phyloP scores from a whole-genome alignment of 495 filamentous ascomycete genomes.

The Penicillium lividum region DNA sequence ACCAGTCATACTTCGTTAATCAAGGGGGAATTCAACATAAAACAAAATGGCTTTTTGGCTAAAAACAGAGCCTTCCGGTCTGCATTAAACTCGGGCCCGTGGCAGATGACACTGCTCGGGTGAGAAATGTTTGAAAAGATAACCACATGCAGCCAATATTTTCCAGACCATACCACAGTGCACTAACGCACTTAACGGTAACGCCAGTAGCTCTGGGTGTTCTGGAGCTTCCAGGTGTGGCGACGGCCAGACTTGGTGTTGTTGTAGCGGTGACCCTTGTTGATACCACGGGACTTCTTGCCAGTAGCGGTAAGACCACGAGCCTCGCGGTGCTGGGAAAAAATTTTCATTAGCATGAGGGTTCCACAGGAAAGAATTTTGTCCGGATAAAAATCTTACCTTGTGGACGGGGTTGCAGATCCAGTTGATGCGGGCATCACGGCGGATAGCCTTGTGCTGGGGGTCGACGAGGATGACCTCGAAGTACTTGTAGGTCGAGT shows the following conservation, averaged over 20 bases:
- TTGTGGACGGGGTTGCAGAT: constrained; percentile 99
- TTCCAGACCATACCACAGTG: constrained; percentile 33
- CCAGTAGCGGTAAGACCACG: constrained; percentile 96
- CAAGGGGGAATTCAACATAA: constrained; percentile 37
- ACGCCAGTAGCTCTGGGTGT: constrained; percentile 93
- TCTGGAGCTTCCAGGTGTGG: constrained; percentile 99
- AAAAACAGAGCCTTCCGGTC: constrained; percentile 44
- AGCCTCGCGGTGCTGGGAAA: constrained; percentile 80
- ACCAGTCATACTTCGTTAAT: constrained; percentile 51
- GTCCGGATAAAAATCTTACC: constrained; percentile 38
- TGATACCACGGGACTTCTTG: constrained; percentile 98
- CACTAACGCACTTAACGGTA: constrained; percentile 60
- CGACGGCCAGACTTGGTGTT: constrained; percentile 92
- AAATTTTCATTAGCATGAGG: constrained; percentile 24
- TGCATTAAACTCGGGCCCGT: constrained; percentile 45
- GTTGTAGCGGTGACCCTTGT: constrained; percentile 98
- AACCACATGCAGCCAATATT: constrained; percentile 46
- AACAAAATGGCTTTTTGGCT: constrained; percentile 46
- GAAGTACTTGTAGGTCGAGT: constrained; percentile 99
- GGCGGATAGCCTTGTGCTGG: constrained; percentile 99
- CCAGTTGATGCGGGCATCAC: constrained; percentile 99
- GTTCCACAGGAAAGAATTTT: not conserved
- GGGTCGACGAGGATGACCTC: constrained; percentile 99
- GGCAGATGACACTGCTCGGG: constrained; percentile 33
- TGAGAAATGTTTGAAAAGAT: constrained; percentile 38